Conservation (phyloP, 2,329 filamentous ascomycete species). For the Fusarium irregulare region DNA sequence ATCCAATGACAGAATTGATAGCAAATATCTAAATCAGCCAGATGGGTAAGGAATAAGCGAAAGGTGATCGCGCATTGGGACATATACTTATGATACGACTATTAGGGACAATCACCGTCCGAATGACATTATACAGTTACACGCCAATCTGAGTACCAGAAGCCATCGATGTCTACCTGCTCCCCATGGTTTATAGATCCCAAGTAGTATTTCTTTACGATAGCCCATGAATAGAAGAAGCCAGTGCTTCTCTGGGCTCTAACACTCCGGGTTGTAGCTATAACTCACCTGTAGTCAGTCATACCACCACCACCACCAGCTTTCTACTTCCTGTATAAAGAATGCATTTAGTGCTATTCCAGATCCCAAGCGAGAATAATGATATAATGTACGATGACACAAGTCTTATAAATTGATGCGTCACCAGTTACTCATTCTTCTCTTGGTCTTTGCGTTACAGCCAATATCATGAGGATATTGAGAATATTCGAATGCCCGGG, state of each 20-base stretch:
- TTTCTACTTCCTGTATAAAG: background rate
- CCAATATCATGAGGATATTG: background rate
- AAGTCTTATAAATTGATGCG: background rate
- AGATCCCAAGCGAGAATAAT: background rate
- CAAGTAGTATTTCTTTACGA: background rate
- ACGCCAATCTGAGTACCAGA: background rate
- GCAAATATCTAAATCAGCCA: too few species aligned
- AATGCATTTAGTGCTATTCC: background rate
- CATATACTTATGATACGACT: too few species aligned
- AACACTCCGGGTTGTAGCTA: background rate
- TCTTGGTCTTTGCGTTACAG: background rate
- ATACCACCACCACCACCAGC: too few species aligned
- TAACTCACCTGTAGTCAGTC: background rate
- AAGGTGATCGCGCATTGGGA: background rate
- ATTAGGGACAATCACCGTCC: too few species aligned
- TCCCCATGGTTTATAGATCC: background rate
- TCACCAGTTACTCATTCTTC: background rate
- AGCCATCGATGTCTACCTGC: background rate
- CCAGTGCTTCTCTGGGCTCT: background rate
- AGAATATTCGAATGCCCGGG: background rate
- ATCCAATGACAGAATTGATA: background rate
- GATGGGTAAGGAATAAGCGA: too few species aligned
- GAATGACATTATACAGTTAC: too few species aligned
- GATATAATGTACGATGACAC: background rate
- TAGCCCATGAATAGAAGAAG: background rate